Base-by-base conservation (phyloP, 179 eudicot species). In the Silene coronaria region DNA sequence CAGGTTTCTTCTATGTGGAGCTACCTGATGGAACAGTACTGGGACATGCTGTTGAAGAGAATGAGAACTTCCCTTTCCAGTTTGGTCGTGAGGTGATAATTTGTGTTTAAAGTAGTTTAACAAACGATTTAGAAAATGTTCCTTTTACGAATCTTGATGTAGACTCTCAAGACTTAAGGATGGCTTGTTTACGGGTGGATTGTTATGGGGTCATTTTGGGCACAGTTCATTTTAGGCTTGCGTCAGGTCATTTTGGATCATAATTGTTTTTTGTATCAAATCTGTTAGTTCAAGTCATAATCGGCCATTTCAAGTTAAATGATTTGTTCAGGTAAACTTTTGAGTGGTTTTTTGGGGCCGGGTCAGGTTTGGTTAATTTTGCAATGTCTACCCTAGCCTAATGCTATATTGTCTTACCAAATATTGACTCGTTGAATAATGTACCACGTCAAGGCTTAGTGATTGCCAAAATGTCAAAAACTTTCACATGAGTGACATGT, bases 21-120 rank as follows among this genome's bases (percentile, higher is more conserved):
- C 86, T 95, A 69, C 97, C 95, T 73, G 97, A 88, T 68, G 96
- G 90, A 61, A 87, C 84, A 19, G 84, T 91, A 73, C 61, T 95
- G 70, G 87, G 82, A 59, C 97, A 91, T 82, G 48, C 84, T 74
- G 82, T 95, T 19, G 91, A 86, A 71, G 97, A 89, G 80, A 86
- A 88, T 78, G 91, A 91, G 77, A 85, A 85, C 76, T 92, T 95
- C 62, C 93, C 97, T 45, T 86, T 74, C 79, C 99, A 95, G 78
- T 95, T 95, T 79, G 99, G 97, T 27, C 96, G 99, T 61, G 99
- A 92, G 97, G 99, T 92, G 79, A 75, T 19, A 17, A 26, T 63
- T 68, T 11, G 53, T 13, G 28, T 70, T 68, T 6, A 28, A 75
- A 45, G n/a, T 16, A 32, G 58, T 34, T 30, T 6, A 34, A 34